A percentile compares a stretch with the other conserved stretches of the same genome.
Evolutionary conservation across 1,284 basidiomycete species (phyloP).

Genomic region (Ustilago curta): DNA sequence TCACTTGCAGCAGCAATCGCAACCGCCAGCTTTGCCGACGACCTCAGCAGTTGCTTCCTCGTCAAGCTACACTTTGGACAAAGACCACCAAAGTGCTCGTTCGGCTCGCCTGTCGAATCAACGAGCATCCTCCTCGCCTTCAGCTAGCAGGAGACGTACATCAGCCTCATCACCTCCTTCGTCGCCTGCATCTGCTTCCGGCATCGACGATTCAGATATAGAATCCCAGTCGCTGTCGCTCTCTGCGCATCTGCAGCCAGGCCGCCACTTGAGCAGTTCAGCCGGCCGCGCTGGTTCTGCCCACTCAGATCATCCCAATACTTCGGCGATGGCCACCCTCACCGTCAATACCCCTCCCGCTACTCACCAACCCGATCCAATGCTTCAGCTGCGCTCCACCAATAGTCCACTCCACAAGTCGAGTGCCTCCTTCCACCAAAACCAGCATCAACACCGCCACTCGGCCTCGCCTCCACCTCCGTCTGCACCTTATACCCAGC

Average conservation of each 20-base stretch:
- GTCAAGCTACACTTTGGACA: slow-evolving; percentile 25
- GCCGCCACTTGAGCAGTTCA: slow-evolving; percentile 5
- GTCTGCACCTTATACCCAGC: slow-evolving; percentile 36
- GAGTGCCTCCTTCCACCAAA: slow-evolving; percentile 13
- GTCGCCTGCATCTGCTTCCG: slow-evolving; percentile 18
- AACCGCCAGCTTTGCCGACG: background rate
- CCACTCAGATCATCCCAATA: slow-evolving; percentile 28
- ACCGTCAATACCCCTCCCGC: slow-evolving; percentile 41
- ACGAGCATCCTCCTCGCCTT: background rate
- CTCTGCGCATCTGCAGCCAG: slow-evolving; percentile 12
- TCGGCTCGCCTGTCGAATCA: slow-evolving; percentile 4
- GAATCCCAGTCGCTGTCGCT: slow-evolving; percentile 19
- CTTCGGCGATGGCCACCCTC: slow-evolving; percentile 48
- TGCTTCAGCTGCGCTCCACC: slow-evolving; percentile 33
- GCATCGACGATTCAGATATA: slow-evolving; percentile 19
- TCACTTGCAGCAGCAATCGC: slow-evolving; percentile 2
- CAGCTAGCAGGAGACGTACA: slow-evolving; percentile 11
- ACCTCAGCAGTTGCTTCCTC: slow-evolving; percentile 25
- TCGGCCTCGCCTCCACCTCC: slow-evolving; percentile 29
- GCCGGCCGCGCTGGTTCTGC: background rate
- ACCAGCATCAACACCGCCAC: background rate
- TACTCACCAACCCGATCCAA: slow-evolving; percentile 31
- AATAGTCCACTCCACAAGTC: slow-evolving; percentile 34
- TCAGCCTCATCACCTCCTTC: slow-evolving; percentile 28
- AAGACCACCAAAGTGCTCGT: background rate